Base-by-base conservation (phyloP, 75 land plant species). In the Pinus tabuliformis region DNA sequence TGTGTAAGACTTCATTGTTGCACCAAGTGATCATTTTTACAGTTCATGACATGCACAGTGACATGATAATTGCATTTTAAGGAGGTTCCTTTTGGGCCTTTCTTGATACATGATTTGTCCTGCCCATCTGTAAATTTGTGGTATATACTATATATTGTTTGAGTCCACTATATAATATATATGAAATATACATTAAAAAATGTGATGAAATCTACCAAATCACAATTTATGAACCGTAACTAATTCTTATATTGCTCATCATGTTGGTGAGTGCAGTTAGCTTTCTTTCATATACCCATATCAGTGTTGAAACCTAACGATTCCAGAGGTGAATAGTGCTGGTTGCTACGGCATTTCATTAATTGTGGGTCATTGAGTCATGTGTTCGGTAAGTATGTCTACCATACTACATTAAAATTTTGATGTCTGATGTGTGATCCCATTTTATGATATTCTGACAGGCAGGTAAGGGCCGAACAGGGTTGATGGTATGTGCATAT, bases 381-480 rank as follows among this genome's bases (percentile, higher is more conserved):
- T 39, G 71, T 42, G 24, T 68, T 68, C n/a, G 72, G 39, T 68
- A 68, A 42, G 22, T 68, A 18, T 42, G 42, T 37, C 22, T 21
- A 18, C 36, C 72, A 18, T 42, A n/a, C 22, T 45, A 21, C 21
- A 68, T 42, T 68, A 52, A 45, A 68, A 42, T 42, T 37, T 39
- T 68, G 72, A 68, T 42, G 52, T 68, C 39, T 68, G 49, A 68
- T 22, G n/a, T 17, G 39, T 42, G 20, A 68, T 8, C n/a, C 9
- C 22, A 4, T 39, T 68, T 68, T 39, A 42, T 42, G 42, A 39
- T 42, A 68, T 73, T 64, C 63, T 75, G 65, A 21, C 84, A 91
- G 93, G 93, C 93, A 37, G 93, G 93, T 57, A 91, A 91, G 83
- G 91, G 93, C 74, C 76, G 93, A 57, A 91, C 93, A 76, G 93